A percentile compares a stretch with the other conserved stretches of the same genome.
These are phyloP conservation scores for Tetrapisispora phaffii DNA, from an alignment of 805 yeast species.

Conservation along the genomic window DNA sequence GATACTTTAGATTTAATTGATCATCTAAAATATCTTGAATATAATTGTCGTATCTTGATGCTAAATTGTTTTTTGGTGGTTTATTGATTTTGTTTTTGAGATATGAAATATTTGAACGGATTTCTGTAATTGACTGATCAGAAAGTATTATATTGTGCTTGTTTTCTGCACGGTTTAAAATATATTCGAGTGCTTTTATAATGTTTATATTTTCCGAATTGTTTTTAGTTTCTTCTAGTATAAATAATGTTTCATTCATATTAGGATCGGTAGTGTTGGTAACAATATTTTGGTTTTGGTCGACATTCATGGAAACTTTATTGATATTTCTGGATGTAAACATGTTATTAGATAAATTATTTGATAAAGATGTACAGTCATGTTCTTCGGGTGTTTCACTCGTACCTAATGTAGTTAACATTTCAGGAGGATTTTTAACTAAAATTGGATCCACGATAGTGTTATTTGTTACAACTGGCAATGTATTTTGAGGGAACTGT, in stretches of 20 bases:
- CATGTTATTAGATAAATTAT: too few species aligned
- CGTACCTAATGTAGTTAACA: neutral
- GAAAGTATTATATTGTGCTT: neutral
- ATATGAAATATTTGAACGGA: constrained; percentile 2
- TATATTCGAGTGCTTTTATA: neutral
- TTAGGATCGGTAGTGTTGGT: neutral
- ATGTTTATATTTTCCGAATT: neutral
- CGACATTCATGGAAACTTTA: neutral
- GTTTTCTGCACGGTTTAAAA: neutral
- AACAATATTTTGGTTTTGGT: neutral
- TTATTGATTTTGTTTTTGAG: neutral
- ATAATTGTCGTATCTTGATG: neutral
- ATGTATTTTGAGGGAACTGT: neutral
- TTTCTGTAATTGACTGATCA: constrained; percentile 2
- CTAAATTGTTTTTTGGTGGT: neutral
- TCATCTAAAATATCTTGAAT: constrained; percentile 1
- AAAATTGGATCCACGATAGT: neutral
- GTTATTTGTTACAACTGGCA: neutral
- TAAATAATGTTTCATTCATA: neutral
- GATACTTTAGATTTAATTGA: neutral
- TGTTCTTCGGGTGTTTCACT: too few species aligned
- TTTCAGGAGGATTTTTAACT: neutral
- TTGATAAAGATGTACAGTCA: too few species aligned
- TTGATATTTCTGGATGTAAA: too few species aligned
- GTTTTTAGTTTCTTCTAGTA: neutral